Percentiles rank a stretch among this genome's conserved stretches.
Evolutionary conservation across 805 yeast genomes (phyloP).

Genomic region (Saccharomycopsis javanensis): DNA sequence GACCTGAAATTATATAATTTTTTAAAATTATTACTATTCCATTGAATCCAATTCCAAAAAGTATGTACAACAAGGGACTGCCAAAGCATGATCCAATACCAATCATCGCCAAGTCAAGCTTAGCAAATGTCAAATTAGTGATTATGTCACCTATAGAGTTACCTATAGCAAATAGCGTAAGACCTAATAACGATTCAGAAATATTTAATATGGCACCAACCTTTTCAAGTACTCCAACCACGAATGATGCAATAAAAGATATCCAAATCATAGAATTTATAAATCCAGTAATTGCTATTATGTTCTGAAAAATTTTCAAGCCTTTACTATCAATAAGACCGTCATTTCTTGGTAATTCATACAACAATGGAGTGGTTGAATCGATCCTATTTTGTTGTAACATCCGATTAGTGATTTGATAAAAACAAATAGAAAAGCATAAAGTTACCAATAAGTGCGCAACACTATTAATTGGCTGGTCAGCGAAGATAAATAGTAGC

Average conservation of each 20-base stretch:
- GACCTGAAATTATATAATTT: neutral
- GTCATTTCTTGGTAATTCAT: neutral
- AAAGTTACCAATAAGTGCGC: neutral
- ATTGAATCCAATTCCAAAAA: conserved; percentile 74
- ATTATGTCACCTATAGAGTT: conserved; percentile 86
- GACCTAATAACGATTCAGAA: conserved; percentile 73
- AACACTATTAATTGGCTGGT: neutral
- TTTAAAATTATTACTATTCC: conserved; percentile 39
- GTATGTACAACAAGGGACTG: conserved; percentile 69
- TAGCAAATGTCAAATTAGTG: conserved; percentile 70
- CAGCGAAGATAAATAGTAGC: neutral
- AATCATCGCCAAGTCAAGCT: conserved; percentile 73
- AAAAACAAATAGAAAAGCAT: neutral
- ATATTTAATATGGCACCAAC: conserved; percentile 50
- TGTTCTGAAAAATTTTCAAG: neutral
- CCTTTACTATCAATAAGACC: neutral
- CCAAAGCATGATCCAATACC: conserved; percentile 96
- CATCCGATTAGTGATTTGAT: neutral
- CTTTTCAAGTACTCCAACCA: conserved; percentile 53
- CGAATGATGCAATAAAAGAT: conserved; percentile 29
- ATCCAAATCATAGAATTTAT: conserved; percentile 58
- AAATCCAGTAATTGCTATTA: conserved; percentile 30
- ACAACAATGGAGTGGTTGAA: neutral
- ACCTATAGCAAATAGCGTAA: conserved; percentile 85
- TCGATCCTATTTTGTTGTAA: neutral